Evolutionary conservation across 2,329 filamentous ascomycete species (phyloP).

Genomic region (Phyllosticta ampelicida): DNA sequence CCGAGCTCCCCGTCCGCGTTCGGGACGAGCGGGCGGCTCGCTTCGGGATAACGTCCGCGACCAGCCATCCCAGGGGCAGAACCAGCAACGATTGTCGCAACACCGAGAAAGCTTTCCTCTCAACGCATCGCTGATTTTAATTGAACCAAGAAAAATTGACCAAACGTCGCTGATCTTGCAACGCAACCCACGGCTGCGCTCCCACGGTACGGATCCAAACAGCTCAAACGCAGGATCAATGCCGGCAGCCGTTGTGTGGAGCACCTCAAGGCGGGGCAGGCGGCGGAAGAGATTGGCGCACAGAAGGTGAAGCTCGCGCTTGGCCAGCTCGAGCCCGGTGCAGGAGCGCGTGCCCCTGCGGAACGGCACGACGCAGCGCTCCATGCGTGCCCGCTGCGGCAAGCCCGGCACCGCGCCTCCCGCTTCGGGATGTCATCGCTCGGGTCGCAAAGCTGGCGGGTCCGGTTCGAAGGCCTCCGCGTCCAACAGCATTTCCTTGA

Average conservation of each 20-base stretch:
- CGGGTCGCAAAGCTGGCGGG: conserved; percentile 13
- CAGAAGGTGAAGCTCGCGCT: conserved; percentile 14
- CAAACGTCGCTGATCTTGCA: neutral
- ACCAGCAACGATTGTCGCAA: neutral
- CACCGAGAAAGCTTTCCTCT: neutral
- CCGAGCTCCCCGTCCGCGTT: neutral
- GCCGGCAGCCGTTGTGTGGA: neutral
- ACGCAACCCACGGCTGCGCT: neutral
- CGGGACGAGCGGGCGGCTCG: neutral
- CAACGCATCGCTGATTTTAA: too few species aligned
- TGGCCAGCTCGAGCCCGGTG: conserved; percentile 27
- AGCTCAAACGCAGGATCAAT: neutral
- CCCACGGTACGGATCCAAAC: neutral
- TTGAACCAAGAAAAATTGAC: neutral
- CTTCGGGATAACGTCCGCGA: neutral
- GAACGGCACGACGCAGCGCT: conserved; percentile 28
- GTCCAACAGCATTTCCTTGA: conserved; percentile 9
- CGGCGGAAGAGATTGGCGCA: conserved; percentile 13
- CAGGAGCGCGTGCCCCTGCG: conserved; percentile 26
- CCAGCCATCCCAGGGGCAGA: neutral
- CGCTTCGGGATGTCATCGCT: conserved; percentile 13
- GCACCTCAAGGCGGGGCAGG: neutral
- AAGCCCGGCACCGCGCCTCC: neutral
- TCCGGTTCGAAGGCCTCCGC: conserved; percentile 12
- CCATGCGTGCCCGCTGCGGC: conserved; percentile 12